Base-by-base conservation (phyloP, 192 early-diverging fungal genomes). In the Kappamyces sp. region DNA sequence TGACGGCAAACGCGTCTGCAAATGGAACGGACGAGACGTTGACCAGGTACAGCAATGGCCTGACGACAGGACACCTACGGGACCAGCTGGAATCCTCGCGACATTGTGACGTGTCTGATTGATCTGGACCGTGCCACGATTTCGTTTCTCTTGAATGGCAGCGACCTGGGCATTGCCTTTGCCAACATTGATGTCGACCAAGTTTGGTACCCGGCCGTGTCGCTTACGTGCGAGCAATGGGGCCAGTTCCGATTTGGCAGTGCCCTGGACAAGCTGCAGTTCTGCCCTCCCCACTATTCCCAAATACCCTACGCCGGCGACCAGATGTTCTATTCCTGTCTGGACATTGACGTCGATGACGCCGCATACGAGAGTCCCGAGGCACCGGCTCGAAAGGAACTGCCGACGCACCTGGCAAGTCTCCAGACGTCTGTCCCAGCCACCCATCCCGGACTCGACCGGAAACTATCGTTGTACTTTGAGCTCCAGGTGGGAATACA, bases 181-280 rank as follows among this genome's bases (percentile, higher is more conserved):
- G 60, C 57, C 43, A 71, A 80, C 42, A 65, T 87, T 5, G 59
- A 73, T 15, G 43, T 31, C 9, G 41, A 6, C 47, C 35, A 5
- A 65, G 65, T 64, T 23, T 75, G 60, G 65, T 90, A 74, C 58
- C 90, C 90, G 2, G 88, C 90, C 3, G 67, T 86, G 10, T 88
- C 86, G 3, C 71, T 92, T 13, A 84, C 90, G 3, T 82, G 82
- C 1, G 76, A 82, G 42, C 87, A 92, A 59, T 84, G 82, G 8
- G 84, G 84, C 2, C 55, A 69, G 33, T 63, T 91, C 38, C 72
- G 73, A n/a, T 89, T 92, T 82, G 90, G 90, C 8, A 71, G 67
- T 58, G 10, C 41, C 2, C 23, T 70, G 15, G 70, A 73, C 52
- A 55, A 64, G 0, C 47, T 83, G 13, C 10, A 44, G 9, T 59